phyloP scores from a whole-genome alignment of 1,284 basidiomycete genomes.

The Inonotus hispidus region DNA sequence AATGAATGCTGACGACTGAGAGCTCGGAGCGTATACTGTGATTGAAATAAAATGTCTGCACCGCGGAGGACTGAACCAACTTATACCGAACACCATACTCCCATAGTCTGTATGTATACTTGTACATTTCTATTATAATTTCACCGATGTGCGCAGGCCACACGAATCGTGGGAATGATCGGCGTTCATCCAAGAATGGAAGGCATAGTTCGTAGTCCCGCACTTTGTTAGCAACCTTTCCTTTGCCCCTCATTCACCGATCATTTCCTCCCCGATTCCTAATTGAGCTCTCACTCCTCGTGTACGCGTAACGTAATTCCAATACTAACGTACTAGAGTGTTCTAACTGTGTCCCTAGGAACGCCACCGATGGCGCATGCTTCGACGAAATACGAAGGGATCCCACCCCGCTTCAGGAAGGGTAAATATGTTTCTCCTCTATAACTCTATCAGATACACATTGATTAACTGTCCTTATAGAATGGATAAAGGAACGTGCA shows the following conservation, averaged over 20 bases:
- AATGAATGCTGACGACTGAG: too few species aligned
- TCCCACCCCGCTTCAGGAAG: constrained; percentile 15
- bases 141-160: too few species aligned
- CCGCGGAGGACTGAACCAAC: too few species aligned
- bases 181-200: background rate
- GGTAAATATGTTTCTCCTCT: background rate
- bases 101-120: too few species aligned
- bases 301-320: background rate
- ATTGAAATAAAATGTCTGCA: too few species aligned
- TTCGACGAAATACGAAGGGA: constrained; percentile 14
- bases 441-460: too few species aligned
- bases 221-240: constrained; percentile 4
- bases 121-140: too few species aligned
- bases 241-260: background rate
- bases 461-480: background rate
- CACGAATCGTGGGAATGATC: background rate
- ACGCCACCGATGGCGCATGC: constrained; percentile 12
- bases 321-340: background rate
- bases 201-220: background rate
- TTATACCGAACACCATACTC: too few species aligned
- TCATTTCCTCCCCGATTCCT: background rate
- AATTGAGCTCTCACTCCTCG: background rate
- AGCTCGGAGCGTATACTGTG: too few species aligned
- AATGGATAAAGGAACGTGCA: constrained; percentile 11
- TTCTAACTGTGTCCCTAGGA: constrained; percentile 1